Base-by-base conservation (phyloP, 257 asterid genomes). In the Euphrasia confusa region DNA sequence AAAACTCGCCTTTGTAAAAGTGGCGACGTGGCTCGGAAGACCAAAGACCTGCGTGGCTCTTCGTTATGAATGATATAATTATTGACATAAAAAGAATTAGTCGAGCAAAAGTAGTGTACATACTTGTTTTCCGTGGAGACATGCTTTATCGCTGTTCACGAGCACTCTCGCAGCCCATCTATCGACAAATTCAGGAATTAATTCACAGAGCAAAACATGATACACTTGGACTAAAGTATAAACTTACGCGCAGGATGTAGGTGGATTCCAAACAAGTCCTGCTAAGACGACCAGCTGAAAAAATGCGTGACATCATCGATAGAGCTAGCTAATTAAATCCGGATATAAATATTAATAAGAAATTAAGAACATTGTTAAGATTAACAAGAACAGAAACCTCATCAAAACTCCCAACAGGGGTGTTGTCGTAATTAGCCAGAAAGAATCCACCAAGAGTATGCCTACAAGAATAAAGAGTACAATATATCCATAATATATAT, bases 141-240 rank as follows among this genome's bases (percentile, higher is more conserved):
- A 83, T 42, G 99, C 99, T 64, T 81, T 72, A 55, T 77, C 71
- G 64, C 91, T 92, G 79, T 60, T 86, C 62, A 92, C 99, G 69
- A 92, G 83, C 72, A 92, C 99, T 61, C 91, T 76, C 15, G 97
- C 94, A 72, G 99, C 99, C 99, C 99, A 92, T 74, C 99, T 92
- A n/a, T n/a, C n/a, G n/a, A n/a, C n/a, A n/a, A n/a, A n/a, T n/a
- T n/a, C n/a, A n/a, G n/a, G n/a, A n/a, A n/a, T n/a, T n/a, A n/a
- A n/a, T n/a, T n/a, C n/a, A n/a, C n/a, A n/a, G n/a, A n/a, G n/a
- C n/a, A n/a, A n/a, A n/a, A n/a, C n/a, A n/a, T n/a, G n/a, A n/a
- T n/a, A n/a, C n/a, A n/a, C n/a, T n/a, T n/a, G n/a, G n/a, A n/a
- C n/a, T n/a, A n/a, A n/a, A 71, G 69, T 73, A 58, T 1, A 6